Percentiles rank a stretch among this genome's conserved stretches.
Conservation (phyloP, 768 basidiomycete species). For the Sporobolomyces phaffii region DNA sequence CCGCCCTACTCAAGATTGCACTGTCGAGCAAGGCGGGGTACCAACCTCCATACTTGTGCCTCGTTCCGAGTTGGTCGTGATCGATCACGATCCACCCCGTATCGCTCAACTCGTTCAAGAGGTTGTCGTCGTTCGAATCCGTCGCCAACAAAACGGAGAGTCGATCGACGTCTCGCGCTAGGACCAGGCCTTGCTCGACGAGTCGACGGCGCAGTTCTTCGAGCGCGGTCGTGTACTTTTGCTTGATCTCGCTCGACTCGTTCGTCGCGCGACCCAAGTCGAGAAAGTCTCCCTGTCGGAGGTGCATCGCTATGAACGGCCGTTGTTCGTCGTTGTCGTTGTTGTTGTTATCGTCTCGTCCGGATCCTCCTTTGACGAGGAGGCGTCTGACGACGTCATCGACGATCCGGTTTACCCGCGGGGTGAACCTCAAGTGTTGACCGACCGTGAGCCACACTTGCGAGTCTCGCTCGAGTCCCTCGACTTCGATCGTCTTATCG, state of each 20-base stretch:
- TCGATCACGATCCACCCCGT: constrained; percentile 23
- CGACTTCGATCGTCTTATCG: constrained; percentile 9
- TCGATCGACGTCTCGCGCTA: not conserved
- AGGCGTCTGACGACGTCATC: constrained; percentile 22
- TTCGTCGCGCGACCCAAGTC: not conserved
- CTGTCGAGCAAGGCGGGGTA: constrained; percentile 6
- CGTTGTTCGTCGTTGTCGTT: not conserved
- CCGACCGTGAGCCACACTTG: constrained; percentile 21
- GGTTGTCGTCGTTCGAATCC: too few species aligned
- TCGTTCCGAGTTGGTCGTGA: constrained; percentile 6
- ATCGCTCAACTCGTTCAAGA: constrained; percentile 29
- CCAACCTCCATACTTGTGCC: constrained; percentile 14
- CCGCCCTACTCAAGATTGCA: not conserved
- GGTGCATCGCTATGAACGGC: constrained; percentile 27
- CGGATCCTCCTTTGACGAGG: too few species aligned
- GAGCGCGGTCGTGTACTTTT: constrained; percentile 1
- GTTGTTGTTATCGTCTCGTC: too few species aligned
- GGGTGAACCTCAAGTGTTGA: constrained; percentile 11
- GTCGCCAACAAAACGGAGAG: constrained; percentile 22
- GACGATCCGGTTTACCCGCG: constrained; percentile 20
- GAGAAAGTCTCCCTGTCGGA: constrained; percentile 29
- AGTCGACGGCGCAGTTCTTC: not conserved
- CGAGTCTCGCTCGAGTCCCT: constrained; percentile 18
- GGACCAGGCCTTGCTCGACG: too few species aligned
- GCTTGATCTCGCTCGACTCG: not conserved